Percentiles rank a stretch among this genome's conserved stretches.
These are phyloP conservation scores for Aspergillus saccharolyticus DNA, from an alignment of 495 filamentous ascomycete genomes.

Conservation along the genomic window DNA sequence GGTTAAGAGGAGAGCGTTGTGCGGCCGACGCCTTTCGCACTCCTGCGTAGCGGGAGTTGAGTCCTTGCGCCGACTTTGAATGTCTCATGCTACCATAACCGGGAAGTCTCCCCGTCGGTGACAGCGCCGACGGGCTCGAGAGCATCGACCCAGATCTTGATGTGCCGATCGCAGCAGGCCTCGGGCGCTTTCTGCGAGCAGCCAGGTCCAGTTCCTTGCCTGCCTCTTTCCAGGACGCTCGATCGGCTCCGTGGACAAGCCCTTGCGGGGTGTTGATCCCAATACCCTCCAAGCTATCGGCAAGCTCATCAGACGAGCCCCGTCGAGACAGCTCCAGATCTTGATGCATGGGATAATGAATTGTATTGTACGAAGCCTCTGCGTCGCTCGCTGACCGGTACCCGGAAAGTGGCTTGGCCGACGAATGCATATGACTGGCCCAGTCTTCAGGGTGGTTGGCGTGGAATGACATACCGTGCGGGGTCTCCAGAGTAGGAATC, in stretches of 20 bases:
- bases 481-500: constrained; percentile 16
- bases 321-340: constrained; percentile 32
- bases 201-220: constrained; percentile 49
- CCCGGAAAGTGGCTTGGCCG: constrained; percentile 14
- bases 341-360: constrained; percentile 36
- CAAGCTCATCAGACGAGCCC: constrained; percentile 40
- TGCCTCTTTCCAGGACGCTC: constrained; percentile 34
- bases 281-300: constrained; percentile 35
- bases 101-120: constrained; percentile 34
- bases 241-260: constrained; percentile 23
- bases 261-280: constrained; percentile 32
- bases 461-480: constrained; percentile 13
- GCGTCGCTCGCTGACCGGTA: constrained; percentile 24
- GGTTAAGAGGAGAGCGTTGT: constrained; percentile 51
- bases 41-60: constrained; percentile 47
- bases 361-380: constrained; percentile 26
- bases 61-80: constrained; percentile 49
- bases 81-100: constrained; percentile 43
- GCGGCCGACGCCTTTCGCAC: constrained; percentile 46
- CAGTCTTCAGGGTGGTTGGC: constrained; percentile 26
- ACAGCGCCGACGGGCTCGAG: constrained; percentile 39
- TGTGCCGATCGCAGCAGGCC: constrained; percentile 50
- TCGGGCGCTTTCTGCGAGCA: constrained; percentile 48
- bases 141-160: constrained; percentile 34
- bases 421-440: constrained; percentile 23